These are phyloP conservation scores for Zoysia japonica DNA, from an alignment of 176 grass and related monocot species.

Conservation along the genomic window DNA sequence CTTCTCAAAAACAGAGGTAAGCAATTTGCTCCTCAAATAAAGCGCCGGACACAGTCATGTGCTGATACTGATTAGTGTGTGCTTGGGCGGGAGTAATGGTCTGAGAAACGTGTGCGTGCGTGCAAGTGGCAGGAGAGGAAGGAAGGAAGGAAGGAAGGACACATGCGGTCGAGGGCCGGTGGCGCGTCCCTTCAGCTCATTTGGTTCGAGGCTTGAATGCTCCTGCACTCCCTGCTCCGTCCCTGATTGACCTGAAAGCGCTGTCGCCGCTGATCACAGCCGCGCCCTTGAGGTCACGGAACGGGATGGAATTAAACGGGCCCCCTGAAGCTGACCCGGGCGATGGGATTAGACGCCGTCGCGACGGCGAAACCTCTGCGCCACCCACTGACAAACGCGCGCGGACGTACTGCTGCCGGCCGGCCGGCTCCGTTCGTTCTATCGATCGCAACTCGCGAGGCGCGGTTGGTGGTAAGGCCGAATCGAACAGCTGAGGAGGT, in stretches of 20 bases:
- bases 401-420: background rate
- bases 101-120: too few species aligned
- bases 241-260: conserved; percentile 17
- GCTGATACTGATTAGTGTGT: conserved; percentile 11
- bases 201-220: background rate
- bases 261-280: background rate
- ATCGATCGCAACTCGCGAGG: background rate
- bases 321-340: background rate
- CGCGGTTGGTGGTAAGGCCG: background rate
- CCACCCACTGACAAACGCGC: background rate
- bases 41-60: conserved; percentile 38
- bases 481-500: too few species aligned
- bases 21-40: background rate
- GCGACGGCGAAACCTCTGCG: background rate
- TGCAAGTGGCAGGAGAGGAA: too few species aligned
- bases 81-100: background rate
- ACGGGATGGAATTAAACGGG: background rate
- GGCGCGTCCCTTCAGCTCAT: background rate
- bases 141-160: too few species aligned
- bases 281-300: background rate
- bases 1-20: too few species aligned
- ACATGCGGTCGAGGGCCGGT: too few species aligned
- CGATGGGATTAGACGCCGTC: background rate
- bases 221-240: background rate
- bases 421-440: background rate